Percentiles rank a stretch among this genome's conserved stretches.
Evolutionary conservation across 2,329 filamentous ascomycete species (phyloP).

Genomic region (Claviceps africana): DNA sequence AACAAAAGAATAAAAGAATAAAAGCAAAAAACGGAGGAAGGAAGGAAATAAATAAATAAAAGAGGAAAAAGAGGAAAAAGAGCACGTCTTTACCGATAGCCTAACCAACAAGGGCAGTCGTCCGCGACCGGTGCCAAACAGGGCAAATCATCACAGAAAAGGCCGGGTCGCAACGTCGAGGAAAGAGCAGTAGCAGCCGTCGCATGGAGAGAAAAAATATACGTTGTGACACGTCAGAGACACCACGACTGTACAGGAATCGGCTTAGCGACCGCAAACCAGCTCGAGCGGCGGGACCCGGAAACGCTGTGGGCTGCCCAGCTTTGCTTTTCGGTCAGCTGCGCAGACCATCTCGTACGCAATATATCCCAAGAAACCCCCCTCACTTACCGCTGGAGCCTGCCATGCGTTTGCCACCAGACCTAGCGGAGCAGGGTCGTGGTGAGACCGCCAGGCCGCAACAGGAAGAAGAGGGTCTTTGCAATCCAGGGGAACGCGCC

Average conservation of each 20-base stretch:
- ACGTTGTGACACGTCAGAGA: slow-evolving; percentile 4
- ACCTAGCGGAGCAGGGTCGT: background rate
- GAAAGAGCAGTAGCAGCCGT: background rate
- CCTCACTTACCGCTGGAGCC: background rate
- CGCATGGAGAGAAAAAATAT: slow-evolving; percentile 3
- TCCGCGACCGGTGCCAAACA: background rate
- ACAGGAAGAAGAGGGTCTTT: slow-evolving; percentile 2
- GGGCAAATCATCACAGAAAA: background rate
- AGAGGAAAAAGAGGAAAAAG: background rate
- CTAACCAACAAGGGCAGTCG: background rate
- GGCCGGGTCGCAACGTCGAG: background rate
- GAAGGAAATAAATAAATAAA: too few relatives aligned
- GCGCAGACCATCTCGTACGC: background rate
- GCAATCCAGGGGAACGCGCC: background rate
- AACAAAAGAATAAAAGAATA: too few relatives aligned
- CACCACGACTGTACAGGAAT: background rate
- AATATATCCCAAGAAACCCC: background rate
- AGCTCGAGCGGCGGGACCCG: background rate
- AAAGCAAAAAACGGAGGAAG: background rate
- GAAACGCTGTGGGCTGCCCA: slow-evolving; percentile 1
- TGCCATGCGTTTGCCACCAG: slow-evolving; percentile 3
- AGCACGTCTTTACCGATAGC: background rate
- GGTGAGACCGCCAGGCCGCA: slow-evolving; percentile 1
- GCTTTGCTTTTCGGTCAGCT: background rate
- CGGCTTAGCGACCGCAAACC: background rate